These are phyloP conservation scores for Boletellus sp. DNA, from an alignment of 1,284 basidiomycete genomes.

Conservation along the genomic window DNA sequence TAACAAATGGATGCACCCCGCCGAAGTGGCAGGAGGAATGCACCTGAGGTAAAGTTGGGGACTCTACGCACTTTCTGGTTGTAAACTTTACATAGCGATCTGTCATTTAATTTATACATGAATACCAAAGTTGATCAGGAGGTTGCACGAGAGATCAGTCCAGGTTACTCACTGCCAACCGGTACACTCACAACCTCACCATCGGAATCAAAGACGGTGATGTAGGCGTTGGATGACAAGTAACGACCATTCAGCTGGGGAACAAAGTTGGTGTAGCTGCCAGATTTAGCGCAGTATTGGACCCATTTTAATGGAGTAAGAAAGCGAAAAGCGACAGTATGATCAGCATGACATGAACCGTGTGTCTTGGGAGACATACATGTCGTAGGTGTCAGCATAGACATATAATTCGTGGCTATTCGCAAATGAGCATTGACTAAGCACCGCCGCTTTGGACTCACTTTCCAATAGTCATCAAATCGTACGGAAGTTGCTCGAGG, in stretches of 20 bases:
- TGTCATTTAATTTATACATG: conserved; percentile 22
- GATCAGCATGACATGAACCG: conserved; percentile 9
- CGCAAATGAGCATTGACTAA: conserved; percentile 9
- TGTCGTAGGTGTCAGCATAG: conserved; percentile 73
- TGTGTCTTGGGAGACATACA: conserved; percentile 41
- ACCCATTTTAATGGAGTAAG: too few species aligned
- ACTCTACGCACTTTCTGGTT: conserved; percentile 57
- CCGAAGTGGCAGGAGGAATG: background rate
- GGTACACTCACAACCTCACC: conserved; percentile 53
- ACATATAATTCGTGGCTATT: conserved; percentile 80
- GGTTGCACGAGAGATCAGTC: background rate
- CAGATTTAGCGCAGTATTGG: background rate
- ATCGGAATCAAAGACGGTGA: conserved; percentile 59
- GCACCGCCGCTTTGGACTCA: conserved; percentile 23
- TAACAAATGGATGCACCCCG: background rate
- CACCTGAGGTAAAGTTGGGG: background rate
- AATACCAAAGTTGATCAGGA: background rate
- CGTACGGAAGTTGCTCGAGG: conserved; percentile 74
- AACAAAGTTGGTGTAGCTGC: conserved; percentile 68
- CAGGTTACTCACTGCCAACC: conserved; percentile 50
- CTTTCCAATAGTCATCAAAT: conserved; percentile 85
- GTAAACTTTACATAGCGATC: conserved; percentile 71
- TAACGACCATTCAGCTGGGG: conserved; percentile 73
- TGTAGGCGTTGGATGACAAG: conserved; percentile 82
- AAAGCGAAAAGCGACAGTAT: too few species aligned